Evolutionary conservation across 495 filamentous ascomycete species (phyloP), one percentile per base, ranked within the genome.

Genomic region (Trichoderma parareesei): DNA sequence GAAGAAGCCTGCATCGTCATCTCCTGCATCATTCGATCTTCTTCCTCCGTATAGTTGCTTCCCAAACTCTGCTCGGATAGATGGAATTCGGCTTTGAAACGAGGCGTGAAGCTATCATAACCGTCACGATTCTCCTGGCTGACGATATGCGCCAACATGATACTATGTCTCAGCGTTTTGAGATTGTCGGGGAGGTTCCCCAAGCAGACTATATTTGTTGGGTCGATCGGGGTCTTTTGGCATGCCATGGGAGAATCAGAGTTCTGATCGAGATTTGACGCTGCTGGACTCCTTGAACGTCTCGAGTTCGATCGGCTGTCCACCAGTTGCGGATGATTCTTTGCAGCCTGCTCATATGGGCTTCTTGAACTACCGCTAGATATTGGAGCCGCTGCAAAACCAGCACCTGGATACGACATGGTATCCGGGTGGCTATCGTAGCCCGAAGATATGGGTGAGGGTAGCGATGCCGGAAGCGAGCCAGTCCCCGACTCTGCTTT

Each of bases 11-110:
- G 67, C 7, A 60, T 38, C 33, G 66, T 55, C 42, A 66, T 53
- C n/a, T 67, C 67, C 38, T 65, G 62, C 41, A 57, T 65, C 13
- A 70, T 35, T 3, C 65, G 66, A n/a, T 61, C 60, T 65, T 78
- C 77, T 53, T 84, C 78, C 46, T 80, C 77, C 18, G 82, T 84
- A 63, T 75, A 84, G 64, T 82, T 80, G 60, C 79, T 81, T 33
- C 82, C 81, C 10, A 83, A 65, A 4, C 80, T 80, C 40, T 61
- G 38, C 4, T 42, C 38, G 18, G 38, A 61, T 5, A 43, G 41
- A 35, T 57, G 53, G 53, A 33, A 57, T 9, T 57, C 53, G 3
- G 53, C 53, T 5, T 57, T 57, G 27, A 57, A 57, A 4, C 53
- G 53, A 37, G 53, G 53, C 9, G 53, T 37, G 66, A 65, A 62